Base-by-base conservation (phyloP, 2,329 filamentous ascomycete genomes). In the Metarhizium album region DNA sequence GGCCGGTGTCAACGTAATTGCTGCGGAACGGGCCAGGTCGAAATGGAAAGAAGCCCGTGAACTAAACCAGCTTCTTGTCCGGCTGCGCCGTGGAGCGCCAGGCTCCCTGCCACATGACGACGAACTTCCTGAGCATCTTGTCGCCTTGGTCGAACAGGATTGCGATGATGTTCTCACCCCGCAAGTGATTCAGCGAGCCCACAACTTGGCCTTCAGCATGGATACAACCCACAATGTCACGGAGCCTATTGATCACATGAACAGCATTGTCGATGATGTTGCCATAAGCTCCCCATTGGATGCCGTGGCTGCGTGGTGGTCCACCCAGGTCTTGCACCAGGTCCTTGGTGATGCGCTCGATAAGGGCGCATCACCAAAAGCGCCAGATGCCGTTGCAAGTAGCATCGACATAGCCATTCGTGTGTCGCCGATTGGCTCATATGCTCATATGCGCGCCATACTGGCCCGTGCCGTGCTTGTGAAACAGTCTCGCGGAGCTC, bases 271-370 rank as follows among this genome's bases (percentile, higher is more conserved):
- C 3, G 86, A 93, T 53, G 91, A 96, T 60, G 80, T 82, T 48
- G 84, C 89, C 2, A 87, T 96, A 53, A 82, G 86, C 48, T 93
- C 88, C 18, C 88, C 90, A 0, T 79, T 96, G 57, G 91, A 96
- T 66, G 90, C 89, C 13, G 80, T 96, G 48, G 88, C 90, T 6
- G 88, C 90, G 2, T 96, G 90, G 90, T 93, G 84, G 73, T 94
- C 90, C 0, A 88, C 82, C 55, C 75, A 84, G 50, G 74, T 80
- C 13, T 70, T 95, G 37, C 86, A 90, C 59, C 76, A 78, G 52
- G 82, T 81, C 2, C 75, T 96, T 27, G 72, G 82, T 13, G 73
- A 74, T 16, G 83, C 79, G 35, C 73, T 94, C 33, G 75, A 74
- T 31, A 76, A 77, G 52, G 72, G 75, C 11, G 62, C 69, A 18